Base-by-base conservation (phyloP, 257 asterid genomes). In the Avicennia marina region DNA sequence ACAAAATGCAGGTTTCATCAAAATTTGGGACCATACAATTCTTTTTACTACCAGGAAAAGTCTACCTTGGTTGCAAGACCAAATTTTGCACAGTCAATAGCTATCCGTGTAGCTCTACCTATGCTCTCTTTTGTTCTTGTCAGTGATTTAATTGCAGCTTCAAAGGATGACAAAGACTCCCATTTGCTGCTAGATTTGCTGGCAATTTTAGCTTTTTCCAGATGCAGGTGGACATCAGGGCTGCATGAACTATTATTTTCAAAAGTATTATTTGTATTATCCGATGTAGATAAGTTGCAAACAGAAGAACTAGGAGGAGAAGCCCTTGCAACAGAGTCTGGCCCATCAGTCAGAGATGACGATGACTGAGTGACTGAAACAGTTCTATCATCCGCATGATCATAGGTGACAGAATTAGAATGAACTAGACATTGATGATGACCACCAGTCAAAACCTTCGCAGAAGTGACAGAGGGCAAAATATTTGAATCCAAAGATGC, bases 81-180 rank as follows among this genome's bases (percentile, higher is more conserved):
- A 56, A 56, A 63, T 62, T 87, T 87, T 33, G 95, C 94, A 75
- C 95, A 87, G 67, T 90, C 96, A 48, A 90, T 84, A 45, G 98
- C 95, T 60, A 78, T 50, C 58, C 85, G 84, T 11, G 97, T 90
- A 11, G 97, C 95, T 45, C 94, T 79, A 45, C 79, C 82, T 21
- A 90, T 90, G 79, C 78, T 84, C 71, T 90, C 98, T 70, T 84
- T 90, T 41, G 90, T 84, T 82, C 98, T 78, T 1, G 94, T 87
- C 68, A 90, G 68, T 27, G 84, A 74, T 72, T 74, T 87, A 59
- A 90, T 79, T 64, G 70, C 36, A 15, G 78, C 74, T 76, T 84
- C 94, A 74, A 90, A 90, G 59, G 95, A 73, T 7, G 76, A 79
- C 74, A 90, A 67, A 70, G 86, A 65, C 55, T 78, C 90, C 44